A percentile compares a stretch with the other conserved stretches of the same genome.
phyloP scores from a whole-genome alignment of 176 grass and related monocot species.

The Bonia amplexicaulis region DNA sequence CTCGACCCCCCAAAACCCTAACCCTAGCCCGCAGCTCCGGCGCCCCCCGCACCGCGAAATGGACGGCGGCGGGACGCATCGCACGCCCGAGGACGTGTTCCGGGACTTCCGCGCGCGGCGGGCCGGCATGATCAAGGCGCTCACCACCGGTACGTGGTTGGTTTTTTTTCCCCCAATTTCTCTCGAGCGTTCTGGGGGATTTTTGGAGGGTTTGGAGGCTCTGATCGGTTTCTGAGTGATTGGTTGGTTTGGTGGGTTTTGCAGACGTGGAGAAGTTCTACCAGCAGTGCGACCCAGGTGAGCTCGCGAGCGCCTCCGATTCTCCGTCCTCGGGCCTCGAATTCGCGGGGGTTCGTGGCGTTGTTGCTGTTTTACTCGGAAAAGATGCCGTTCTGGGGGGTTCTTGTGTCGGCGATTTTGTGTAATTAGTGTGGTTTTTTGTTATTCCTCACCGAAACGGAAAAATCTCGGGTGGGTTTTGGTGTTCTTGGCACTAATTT shows the following conservation, averaged over 20 bases:
- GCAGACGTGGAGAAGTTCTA: conserved; percentile 92
- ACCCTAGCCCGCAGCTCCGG: conserved; percentile 35
- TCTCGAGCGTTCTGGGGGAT: not conserved
- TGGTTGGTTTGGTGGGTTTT: conserved; percentile 26
- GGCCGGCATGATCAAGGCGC: conserved; percentile 89
- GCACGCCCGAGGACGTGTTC: conserved; percentile 89
- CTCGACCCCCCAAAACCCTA: conserved; percentile 46
- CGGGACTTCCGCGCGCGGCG: conserved; percentile 82
- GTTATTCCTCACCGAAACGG: not conserved
- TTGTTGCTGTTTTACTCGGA: not conserved
- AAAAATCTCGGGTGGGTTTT: not conserved
- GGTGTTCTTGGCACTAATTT: not conserved
- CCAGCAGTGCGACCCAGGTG: conserved; percentile 87
- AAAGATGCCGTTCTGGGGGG: not conserved
- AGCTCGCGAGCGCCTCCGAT: conserved; percentile 19
- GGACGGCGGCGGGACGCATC: conserved; percentile 50
- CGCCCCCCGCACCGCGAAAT: conserved; percentile 1
- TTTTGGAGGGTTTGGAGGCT: not conserved
- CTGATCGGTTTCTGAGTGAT: not conserved
- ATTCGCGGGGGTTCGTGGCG: not conserved
- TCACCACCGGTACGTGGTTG: conserved; percentile 45
- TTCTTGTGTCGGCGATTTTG: not conserved
- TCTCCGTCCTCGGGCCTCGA: not conserved
- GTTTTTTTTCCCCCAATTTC: not conserved
- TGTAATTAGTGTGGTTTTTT: not conserved